phyloP scores from a whole-genome alignment of 768 basidiomycete genomes.

The Sutorius australiensis region DNA sequence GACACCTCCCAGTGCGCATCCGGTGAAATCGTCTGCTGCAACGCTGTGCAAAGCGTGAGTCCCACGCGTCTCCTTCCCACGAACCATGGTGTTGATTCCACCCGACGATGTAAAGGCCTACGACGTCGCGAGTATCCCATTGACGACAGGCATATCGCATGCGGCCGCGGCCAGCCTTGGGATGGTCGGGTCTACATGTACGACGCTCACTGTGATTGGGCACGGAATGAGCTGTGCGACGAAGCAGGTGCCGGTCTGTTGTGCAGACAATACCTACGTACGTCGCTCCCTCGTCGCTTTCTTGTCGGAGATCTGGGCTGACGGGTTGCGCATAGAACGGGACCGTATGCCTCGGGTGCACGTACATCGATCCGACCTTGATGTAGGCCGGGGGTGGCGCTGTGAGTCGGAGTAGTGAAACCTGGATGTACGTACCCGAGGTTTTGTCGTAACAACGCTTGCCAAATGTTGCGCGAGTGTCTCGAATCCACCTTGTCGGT shows the following conservation, averaged over 20 bases:
- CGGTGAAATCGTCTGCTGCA: conserved; percentile 14
- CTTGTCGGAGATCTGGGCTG: background rate
- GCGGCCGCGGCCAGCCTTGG: conserved; percentile 10
- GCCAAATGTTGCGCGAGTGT: too few species aligned
- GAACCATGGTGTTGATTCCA: background rate
- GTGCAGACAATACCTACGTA: conserved; percentile 14
- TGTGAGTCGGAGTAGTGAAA: too few species aligned
- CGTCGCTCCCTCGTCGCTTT: background rate
- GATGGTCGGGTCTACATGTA: conserved; percentile 10
- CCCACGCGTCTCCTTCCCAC: background rate
- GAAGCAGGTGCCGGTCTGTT: conserved; percentile 11
- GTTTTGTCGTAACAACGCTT: too few species aligned
- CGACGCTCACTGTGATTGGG: conserved; percentile 11
- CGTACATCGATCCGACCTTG: conserved; percentile 2
- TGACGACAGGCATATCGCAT: conserved; percentile 7
- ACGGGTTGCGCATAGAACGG: conserved; percentile 5
- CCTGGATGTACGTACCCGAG: too few species aligned
- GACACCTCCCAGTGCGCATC: conserved; percentile 4
- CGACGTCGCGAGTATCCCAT: background rate
- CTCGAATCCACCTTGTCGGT: too few species aligned
- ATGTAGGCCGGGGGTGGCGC: background rate
- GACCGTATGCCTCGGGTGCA: conserved; percentile 12
- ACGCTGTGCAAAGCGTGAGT: conserved; percentile 8
- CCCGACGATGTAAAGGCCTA: background rate
- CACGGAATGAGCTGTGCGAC: conserved; percentile 9